phyloP scores from a whole-genome alignment of 2,329 filamentous ascomycete species.

The Truncatella angustata region DNA sequence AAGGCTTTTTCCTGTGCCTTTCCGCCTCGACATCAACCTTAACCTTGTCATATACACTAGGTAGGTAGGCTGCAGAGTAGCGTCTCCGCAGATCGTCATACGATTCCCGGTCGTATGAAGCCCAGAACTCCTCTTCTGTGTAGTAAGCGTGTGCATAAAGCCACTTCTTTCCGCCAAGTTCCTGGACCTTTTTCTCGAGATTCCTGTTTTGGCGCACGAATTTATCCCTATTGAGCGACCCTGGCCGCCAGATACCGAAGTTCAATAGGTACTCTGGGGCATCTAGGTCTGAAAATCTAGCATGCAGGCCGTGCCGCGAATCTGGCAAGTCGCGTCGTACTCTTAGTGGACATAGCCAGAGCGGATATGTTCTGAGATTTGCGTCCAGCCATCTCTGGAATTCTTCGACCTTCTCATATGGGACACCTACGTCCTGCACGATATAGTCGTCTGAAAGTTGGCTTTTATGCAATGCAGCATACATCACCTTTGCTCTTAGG shows the following conservation, averaged over 20 bases:
- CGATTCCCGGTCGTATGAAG: slow-evolving; percentile 56
- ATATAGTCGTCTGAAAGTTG: slow-evolving; percentile 59
- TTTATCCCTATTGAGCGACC: slow-evolving; percentile 37
- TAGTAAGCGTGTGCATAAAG: slow-evolving; percentile 70
- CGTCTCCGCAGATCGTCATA: slow-evolving; percentile 58
- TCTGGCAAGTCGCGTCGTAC: slow-evolving; percentile 40
- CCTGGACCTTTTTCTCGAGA: slow-evolving; percentile 58
- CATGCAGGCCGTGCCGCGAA: slow-evolving; percentile 45
- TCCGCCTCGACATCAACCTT: slow-evolving; percentile 44
- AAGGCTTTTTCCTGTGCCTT: slow-evolving; percentile 24
- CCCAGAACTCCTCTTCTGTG: slow-evolving; percentile 67
- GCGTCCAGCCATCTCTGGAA: slow-evolving; percentile 48
- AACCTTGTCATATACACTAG: slow-evolving; percentile 68
- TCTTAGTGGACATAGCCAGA: slow-evolving; percentile 56
- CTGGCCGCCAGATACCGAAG: slow-evolving; percentile 61
- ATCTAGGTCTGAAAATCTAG: slow-evolving; percentile 39
- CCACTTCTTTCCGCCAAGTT: slow-evolving; percentile 65
- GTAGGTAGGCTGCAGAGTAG: slow-evolving; percentile 59
- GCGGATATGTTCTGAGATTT: slow-evolving; percentile 46
- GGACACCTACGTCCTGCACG: slow-evolving; percentile 62
- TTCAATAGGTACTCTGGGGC: slow-evolving; percentile 49
- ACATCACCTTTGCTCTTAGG: slow-evolving; percentile 63
- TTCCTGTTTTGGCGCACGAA: slow-evolving; percentile 56
- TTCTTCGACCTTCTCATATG: slow-evolving; percentile 38
- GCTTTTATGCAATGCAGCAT: slow-evolving; percentile 62